Conservation (phyloP, 441 rosid species). For the Brassica hybrid region DNA sequence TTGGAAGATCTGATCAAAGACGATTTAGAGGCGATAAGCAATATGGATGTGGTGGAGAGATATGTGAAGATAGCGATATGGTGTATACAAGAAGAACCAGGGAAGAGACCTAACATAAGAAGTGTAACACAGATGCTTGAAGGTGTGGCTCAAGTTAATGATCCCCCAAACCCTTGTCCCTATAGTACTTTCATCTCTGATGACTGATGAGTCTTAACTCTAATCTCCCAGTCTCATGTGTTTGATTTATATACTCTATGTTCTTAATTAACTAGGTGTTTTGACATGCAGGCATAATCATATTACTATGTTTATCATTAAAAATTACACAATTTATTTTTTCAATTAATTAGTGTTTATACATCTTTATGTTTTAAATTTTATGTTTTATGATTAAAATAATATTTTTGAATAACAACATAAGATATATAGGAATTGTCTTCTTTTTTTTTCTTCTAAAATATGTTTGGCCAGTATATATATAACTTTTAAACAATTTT, state of each 20-base stretch:
- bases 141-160: constrained; percentile 44
- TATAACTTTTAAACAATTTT: no score
- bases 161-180: constrained; percentile 45
- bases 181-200: background rate
- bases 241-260: background rate
- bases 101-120: constrained; percentile 51
- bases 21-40: constrained; percentile 50
- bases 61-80: constrained; percentile 52
- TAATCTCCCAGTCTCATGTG: background rate
- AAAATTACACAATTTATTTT: no score
- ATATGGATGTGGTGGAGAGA: constrained; percentile 45
- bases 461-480: no score
- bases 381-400: no score
- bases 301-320: no score
- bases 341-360: no score
- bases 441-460: no score
- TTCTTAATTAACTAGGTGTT: no score
- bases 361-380: no score
- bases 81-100: constrained; percentile 62
- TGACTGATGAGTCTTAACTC: background rate
- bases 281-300: no score
- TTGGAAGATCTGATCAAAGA: constrained; percentile 40
- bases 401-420: no score
- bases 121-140: constrained; percentile 49
- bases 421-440: no score